Evolutionary conservation across 108 stramenopile species (phyloP).

Genomic region (Stephanodiscus triporus): DNA sequence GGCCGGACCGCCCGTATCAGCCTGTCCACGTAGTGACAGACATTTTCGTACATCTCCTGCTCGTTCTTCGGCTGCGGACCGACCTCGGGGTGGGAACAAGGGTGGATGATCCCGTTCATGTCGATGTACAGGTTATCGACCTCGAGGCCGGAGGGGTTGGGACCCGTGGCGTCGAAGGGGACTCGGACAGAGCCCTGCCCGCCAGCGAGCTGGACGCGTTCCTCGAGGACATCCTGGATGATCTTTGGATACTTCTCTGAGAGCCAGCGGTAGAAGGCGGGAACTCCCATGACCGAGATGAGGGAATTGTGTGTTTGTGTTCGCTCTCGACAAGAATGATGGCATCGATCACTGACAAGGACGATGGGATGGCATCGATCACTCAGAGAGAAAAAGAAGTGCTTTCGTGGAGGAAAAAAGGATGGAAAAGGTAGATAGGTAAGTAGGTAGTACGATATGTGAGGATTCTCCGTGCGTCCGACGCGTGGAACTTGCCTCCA

Average conservation of each 20-base stretch:
- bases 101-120: constrained; percentile 99
- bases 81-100: constrained; percentile 95
- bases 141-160: constrained; percentile 93
- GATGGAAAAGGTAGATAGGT: no score
- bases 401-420: no score
- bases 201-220: constrained; percentile 76
- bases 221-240: constrained; percentile 91
- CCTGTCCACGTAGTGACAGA: constrained; percentile 91
- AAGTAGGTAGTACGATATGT: no score
- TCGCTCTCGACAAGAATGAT: neutral
- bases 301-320: neutral
- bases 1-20: constrained; percentile 86
- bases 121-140: constrained; percentile 97
- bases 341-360: neutral
- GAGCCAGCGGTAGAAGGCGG: constrained; percentile 99
- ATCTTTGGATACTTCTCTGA: constrained; percentile 98
- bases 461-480: no score
- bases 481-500: no score
- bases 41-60: constrained; percentile 98
- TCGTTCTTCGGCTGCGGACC: constrained; percentile 91
- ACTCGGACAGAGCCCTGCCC: constrained; percentile 63
- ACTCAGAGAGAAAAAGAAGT: no score
- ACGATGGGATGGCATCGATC: no score
- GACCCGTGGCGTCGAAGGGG: constrained; percentile 83
- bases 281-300: constrained; percentile 89